Conservation (phyloP, 345 rosid species). For the Durio zibethinus region DNA sequence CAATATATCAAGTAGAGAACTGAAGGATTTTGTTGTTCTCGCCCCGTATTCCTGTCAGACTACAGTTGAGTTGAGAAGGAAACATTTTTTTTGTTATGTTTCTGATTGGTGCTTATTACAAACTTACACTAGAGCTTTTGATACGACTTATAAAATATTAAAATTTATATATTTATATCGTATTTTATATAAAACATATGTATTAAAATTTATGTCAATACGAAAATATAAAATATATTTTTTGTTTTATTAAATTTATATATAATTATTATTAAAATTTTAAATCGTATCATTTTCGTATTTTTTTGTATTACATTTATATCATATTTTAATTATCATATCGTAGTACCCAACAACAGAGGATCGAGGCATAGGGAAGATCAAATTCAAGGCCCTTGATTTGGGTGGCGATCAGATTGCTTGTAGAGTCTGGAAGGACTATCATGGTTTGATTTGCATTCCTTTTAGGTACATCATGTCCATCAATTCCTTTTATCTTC, state of each 20-base stretch:
- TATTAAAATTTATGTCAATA: too few relatives aligned
- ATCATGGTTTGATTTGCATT: neutral
- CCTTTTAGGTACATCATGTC: neutral
- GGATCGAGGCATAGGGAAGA: conserved; percentile 17
- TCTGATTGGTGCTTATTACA: neutral
- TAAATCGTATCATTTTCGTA: too few relatives aligned
- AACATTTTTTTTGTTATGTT: neutral
- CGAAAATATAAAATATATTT: too few relatives aligned
- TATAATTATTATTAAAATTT: too few relatives aligned
- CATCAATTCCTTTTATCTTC: neutral
- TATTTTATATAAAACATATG: too few relatives aligned
- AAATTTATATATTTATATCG: too few relatives aligned
- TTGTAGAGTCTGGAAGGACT: conserved; percentile 21
- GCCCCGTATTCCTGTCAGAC: neutral
- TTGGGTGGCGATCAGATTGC: conserved; percentile 20
- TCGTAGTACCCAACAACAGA: conserved; percentile 19
- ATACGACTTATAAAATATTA: too few relatives aligned
- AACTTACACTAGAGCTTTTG: neutral
- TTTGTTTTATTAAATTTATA: too few relatives aligned
- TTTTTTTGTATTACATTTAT: too few relatives aligned
- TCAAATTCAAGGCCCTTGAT: conserved; percentile 23
- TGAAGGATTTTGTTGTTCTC: neutral
- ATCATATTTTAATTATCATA: too few relatives aligned
- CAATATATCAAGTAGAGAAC: conserved; percentile 56
- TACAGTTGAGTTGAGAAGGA: conserved; percentile 4